phyloP scores from a whole-genome alignment of 352 stramenopile genomes.

The Phytophthora litchii region DNA sequence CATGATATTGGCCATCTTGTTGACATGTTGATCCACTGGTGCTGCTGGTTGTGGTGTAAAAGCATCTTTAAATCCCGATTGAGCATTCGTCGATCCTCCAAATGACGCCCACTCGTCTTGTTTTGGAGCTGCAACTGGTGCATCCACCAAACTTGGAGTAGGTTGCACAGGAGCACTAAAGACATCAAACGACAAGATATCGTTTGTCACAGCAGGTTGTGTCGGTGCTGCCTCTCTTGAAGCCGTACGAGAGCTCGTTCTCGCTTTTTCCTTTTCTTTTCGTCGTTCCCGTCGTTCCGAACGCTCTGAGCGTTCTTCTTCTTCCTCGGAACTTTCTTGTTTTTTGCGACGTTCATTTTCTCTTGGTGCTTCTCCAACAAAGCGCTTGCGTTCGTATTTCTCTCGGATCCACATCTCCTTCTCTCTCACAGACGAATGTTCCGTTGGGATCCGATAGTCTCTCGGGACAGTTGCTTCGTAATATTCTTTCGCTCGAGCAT shows the following conservation, averaged over 20 bases:
- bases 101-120: conserved; percentile 85
- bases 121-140: conserved; percentile 23
- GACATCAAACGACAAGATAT: conserved; percentile 80
- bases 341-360: conserved; percentile 42
- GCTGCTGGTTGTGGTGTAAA: conserved; percentile 43
- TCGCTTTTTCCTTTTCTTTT: conserved; percentile 19
- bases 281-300: conserved; percentile 26
- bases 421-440: conserved; percentile 83
- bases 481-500: conserved; percentile 88
- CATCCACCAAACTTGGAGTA: conserved; percentile 26
- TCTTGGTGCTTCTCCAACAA: conserved; percentile 46
- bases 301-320: conserved; percentile 54
- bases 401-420: conserved; percentile 92
- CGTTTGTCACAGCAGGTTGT: conserved; percentile 34
- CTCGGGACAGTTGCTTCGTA: conserved; percentile 87
- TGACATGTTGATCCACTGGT: conserved; percentile 61
- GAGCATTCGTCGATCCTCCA: conserved; percentile 49
- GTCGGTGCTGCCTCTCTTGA: conserved; percentile 47
- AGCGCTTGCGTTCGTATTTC: conserved; percentile 91
- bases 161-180: conserved; percentile 49
- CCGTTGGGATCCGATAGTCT: conserved; percentile 79
- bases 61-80: conserved; percentile 46
- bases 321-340: conserved; percentile 48
- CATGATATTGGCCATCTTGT: conserved; percentile 90
- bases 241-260: conserved; percentile 27